Percentiles rank a stretch among this genome's conserved stretches.
Conservation (phyloP, 306 rosid genomes). For the Macrotyloma uniflorum region DNA sequence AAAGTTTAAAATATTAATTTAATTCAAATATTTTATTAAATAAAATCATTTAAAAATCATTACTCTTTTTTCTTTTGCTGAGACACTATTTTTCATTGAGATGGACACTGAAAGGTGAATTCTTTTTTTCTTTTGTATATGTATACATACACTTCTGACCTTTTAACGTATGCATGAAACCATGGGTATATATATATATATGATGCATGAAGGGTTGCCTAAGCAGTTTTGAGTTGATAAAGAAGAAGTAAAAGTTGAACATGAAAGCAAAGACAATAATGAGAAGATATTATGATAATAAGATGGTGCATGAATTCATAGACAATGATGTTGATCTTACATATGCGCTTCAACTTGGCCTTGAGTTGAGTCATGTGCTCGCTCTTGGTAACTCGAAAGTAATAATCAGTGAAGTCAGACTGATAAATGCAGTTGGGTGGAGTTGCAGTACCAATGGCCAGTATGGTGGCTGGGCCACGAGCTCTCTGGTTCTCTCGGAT, state of each 20-base stretch:
- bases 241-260: too few species aligned
- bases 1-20: too few species aligned
- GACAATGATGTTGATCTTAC: constrained; percentile 25
- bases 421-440: constrained; percentile 40
- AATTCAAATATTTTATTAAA: too few species aligned
- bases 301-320: not conserved
- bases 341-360: constrained; percentile 48
- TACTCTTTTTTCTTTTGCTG: too few species aligned
- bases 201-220: not conserved
- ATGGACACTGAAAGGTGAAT: too few species aligned
- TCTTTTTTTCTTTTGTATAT: too few species aligned
- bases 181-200: not conserved
- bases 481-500: constrained; percentile 38
- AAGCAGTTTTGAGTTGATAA: not conserved
- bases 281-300: not conserved
- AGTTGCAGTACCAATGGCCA: constrained; percentile 50
- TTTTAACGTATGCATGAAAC: not conserved
- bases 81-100: too few species aligned
- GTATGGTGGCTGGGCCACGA: constrained; percentile 41
- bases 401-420: constrained; percentile 45
- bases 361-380: constrained; percentile 43
- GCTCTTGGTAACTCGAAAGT: constrained; percentile 44
- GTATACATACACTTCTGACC: too few species aligned
- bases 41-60: too few species aligned
- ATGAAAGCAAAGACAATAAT: too few species aligned